A percentile compares a stretch with the other conserved stretches of the same genome.
Conservation (phyloP, 768 basidiomycete species). For the Termitomyces sp. region DNA sequence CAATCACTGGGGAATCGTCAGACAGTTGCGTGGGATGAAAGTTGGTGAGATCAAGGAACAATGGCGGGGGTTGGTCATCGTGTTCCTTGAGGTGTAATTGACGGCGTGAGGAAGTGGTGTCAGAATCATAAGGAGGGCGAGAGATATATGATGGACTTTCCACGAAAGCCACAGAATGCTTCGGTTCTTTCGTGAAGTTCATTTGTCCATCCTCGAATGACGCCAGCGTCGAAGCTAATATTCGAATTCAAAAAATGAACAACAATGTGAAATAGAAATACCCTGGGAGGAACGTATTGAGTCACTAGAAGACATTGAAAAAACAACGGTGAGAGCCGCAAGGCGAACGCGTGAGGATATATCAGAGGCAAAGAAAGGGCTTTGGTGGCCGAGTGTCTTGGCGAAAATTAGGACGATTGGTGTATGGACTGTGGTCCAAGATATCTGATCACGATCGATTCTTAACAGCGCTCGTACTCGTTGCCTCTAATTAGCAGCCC, state of each 20-base stretch:
- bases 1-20: conserved; percentile 2
- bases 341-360: background rate
- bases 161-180: background rate
- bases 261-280: background rate
- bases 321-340: background rate
- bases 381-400: background rate
- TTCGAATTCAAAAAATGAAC: background rate
- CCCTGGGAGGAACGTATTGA: background rate
- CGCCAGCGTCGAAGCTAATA: background rate
- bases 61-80: conserved; percentile 10
- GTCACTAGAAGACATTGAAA: conserved; percentile 1
- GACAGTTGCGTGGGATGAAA: background rate
- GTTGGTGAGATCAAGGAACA: conserved; percentile 9
- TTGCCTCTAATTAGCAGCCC: background rate
- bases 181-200: background rate
- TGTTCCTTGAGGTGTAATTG: conserved; percentile 5
- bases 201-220: background rate
- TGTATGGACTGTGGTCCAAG: background rate
- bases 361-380: background rate
- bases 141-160: conserved; percentile 1
- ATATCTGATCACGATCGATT: background rate
- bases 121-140: conserved; percentile 9
- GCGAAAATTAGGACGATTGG: conserved; percentile 3
- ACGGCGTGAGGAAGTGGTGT: background rate
- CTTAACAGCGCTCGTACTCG: background rate